These are phyloP conservation scores for Scleromitrula shiraiana DNA, from an alignment of 2,329 filamentous ascomycete genomes.

Conservation along the genomic window DNA sequence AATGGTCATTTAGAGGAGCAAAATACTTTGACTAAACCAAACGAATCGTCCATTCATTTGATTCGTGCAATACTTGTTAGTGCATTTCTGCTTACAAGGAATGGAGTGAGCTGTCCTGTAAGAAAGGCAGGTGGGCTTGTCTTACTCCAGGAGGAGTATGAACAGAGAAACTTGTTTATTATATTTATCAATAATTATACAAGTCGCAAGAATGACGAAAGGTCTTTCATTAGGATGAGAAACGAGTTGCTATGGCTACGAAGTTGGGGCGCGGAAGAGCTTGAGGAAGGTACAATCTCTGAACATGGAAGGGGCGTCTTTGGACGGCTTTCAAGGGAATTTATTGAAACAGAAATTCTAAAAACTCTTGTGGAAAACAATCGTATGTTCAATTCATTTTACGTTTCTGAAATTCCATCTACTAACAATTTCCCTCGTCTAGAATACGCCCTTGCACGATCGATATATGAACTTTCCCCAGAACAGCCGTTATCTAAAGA, in stretches of 20 bases:
- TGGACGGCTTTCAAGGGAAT: slow-evolving; percentile 50
- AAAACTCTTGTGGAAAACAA: slow-evolving; percentile 56
- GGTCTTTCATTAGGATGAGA: slow-evolving; percentile 53
- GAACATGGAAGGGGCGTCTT: slow-evolving; percentile 41
- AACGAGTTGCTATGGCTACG: slow-evolving; percentile 65
- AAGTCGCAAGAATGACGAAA: slow-evolving; percentile 49
- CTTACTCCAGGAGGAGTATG: slow-evolving; percentile 53
- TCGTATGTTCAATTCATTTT: slow-evolving; percentile 37
- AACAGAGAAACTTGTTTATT: slow-evolving; percentile 53
- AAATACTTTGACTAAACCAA: slow-evolving; percentile 59
- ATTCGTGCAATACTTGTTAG: slow-evolving; percentile 57
- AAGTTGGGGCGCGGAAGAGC: slow-evolving; percentile 55
- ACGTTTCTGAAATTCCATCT: slow-evolving; percentile 1
- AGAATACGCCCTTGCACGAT: slow-evolving; percentile 57
- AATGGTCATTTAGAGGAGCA: slow-evolving; percentile 47
- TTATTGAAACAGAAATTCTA: slow-evolving; percentile 63
- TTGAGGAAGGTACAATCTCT: slow-evolving; percentile 27
- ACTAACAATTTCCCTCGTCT: not conserved
- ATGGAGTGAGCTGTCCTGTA: slow-evolving; percentile 42
- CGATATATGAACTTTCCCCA: slow-evolving; percentile 48
- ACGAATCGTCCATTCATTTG: slow-evolving; percentile 45
- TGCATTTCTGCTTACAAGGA: slow-evolving; percentile 46
- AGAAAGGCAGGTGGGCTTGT: slow-evolving; percentile 53
- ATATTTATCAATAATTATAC: slow-evolving; percentile 37
- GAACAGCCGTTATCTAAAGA: slow-evolving; percentile 42